Base-by-base conservation (phyloP, 2,329 filamentous ascomycete genomes). In the Trichothecium roseum region DNA sequence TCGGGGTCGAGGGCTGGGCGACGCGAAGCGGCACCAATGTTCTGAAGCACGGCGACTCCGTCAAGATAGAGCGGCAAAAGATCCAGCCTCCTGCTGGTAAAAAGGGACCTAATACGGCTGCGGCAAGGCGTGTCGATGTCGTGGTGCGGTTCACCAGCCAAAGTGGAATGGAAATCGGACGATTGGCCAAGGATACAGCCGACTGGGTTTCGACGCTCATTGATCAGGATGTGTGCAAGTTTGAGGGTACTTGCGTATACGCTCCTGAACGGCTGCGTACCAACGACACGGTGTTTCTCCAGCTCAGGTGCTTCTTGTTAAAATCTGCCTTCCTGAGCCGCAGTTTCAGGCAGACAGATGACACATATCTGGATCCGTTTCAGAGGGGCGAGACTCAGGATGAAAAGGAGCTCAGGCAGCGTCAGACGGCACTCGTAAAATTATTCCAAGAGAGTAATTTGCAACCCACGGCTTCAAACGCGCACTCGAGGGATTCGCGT, bases 271-370 rank as follows among this genome's bases (percentile, higher is more conserved):
- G 75, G 32, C 59, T 96, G 32, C 72, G 84, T 34, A 91, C 88
- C 8, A 94, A 94, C 50, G 91, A 98, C 49, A 96, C 87, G 0
- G 72, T 98, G n/a, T 94, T 89, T 48, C 57, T 98, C 6, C 91
- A 98, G 54, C 60, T 98, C 30, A 72, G 74, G 36, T 91, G 83
- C 51, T 94, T 72, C 37, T 56, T 98, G 28, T 66, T 91, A 13
- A 74, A 66, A 39, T 74, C 74, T 14, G 82, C 86, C 0, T 96
- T 98, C 48, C 71, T 80, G 34, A 69, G 66, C 30, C 67, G 52
- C 18, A 45, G 46, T 5, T 78, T 87, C 35, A 63, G 74, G 30
- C 68, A 75, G 31, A 68, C 77, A 1, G 69, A 76, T 34, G 91
- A 94, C 48, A 70, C 85, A 28, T 72, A 77, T 3, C 76, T 77